Conservation (phyloP, 176 grass and related monocot genomes). For the Cymbopogon citratus region DNA sequence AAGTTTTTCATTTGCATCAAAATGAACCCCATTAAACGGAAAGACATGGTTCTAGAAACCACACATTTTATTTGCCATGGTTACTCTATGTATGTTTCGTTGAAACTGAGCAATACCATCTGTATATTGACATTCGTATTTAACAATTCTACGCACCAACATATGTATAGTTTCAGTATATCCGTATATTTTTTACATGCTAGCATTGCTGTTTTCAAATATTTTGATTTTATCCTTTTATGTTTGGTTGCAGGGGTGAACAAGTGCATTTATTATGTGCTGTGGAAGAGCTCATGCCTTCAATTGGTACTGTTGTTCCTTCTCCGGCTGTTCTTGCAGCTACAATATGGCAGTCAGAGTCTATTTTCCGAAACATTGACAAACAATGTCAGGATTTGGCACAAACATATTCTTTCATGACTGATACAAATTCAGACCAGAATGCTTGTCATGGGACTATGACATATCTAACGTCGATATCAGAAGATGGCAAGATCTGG, state of each 20-base stretch:
- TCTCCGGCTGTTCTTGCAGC: constrained; percentile 73
- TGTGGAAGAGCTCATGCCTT: constrained; percentile 91
- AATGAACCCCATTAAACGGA: neutral
- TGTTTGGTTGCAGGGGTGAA: constrained; percentile 61
- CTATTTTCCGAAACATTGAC: constrained; percentile 51
- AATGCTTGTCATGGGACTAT: constrained; percentile 24
- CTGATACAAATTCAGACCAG: constrained; percentile 22
- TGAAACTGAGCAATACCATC: constrained; percentile 17
- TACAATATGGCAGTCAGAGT: constrained; percentile 79
- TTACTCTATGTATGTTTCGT: neutral
- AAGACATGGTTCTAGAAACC: neutral
- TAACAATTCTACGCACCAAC: constrained; percentile 12
- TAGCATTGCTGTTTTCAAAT: neutral
- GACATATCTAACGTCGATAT: constrained; percentile 69
- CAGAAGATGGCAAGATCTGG: constrained; percentile 97
- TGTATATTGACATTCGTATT: neutral
- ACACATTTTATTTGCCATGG: neutral
- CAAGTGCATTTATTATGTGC: constrained; percentile 71
- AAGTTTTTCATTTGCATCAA: neutral
- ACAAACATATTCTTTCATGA: constrained; percentile 21
- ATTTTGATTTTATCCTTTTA: constrained; percentile 5
- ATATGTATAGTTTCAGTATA: neutral
- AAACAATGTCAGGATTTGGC: constrained; percentile 41
- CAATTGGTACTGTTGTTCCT: constrained; percentile 76
- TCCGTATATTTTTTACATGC: neutral